A percentile compares a stretch with the other conserved stretches of the same genome.
Evolutionary conservation across 106 monocot genomes (phyloP).

Genomic region (Apostasia ramifera): DNA sequence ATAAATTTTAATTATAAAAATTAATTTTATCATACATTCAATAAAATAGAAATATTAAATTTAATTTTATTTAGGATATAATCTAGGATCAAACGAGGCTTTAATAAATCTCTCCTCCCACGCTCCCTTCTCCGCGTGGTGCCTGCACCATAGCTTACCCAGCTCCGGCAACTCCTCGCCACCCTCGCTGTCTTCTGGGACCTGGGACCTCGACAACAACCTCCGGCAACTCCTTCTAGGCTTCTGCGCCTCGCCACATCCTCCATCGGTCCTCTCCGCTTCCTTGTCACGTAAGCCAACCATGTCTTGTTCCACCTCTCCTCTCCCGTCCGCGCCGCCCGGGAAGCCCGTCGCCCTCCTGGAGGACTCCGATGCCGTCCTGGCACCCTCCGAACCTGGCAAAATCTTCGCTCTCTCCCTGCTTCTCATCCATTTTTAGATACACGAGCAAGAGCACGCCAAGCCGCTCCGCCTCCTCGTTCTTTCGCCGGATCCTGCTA

Average conservation of each 20-base stretch:
- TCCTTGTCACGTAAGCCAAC: slow-evolving; percentile 8
- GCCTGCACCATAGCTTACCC: slow-evolving; percentile 2
- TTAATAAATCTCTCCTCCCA: background rate
- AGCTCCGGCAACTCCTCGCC: background rate
- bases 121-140: background rate
- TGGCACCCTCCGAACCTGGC: slow-evolving; percentile 17
- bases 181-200: slow-evolving; percentile 51
- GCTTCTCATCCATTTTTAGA: slow-evolving; percentile 44
- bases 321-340: background rate
- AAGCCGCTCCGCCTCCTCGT: slow-evolving; percentile 41
- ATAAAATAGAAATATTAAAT: too few species aligned
- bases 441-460: slow-evolving; percentile 49
- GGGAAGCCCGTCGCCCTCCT: slow-evolving; percentile 1
- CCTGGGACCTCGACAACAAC: slow-evolving; percentile 44
- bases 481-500: slow-evolving; percentile 33
- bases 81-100: too few species aligned
- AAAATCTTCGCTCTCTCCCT: slow-evolving; percentile 25
- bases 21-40: too few species aligned
- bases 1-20: too few species aligned
- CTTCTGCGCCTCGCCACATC: slow-evolving; percentile 39
- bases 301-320: slow-evolving; percentile 1
- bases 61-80: too few species aligned
- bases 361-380: slow-evolving; percentile 3
- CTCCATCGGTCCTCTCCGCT: slow-evolving; percentile 31
- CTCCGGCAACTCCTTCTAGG: slow-evolving; percentile 30